Evolutionary conservation across 257 asterid species (phyloP), one percentile per base, ranked within the genome.

Genomic region (Plantago elongata): DNA sequence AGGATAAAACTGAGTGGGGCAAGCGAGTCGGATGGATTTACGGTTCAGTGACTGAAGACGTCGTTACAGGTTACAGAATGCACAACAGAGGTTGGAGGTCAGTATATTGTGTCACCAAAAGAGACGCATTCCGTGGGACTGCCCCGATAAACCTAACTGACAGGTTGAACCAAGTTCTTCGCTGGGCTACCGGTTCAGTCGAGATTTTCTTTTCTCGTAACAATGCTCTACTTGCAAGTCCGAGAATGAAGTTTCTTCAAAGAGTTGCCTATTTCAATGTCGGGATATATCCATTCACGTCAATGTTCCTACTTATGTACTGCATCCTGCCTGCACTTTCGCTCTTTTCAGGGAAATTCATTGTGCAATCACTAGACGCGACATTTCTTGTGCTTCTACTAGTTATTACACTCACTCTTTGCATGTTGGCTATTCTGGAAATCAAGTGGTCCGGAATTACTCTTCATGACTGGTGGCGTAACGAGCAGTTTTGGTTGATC

Each of bases 171-270:
- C 97, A 92, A 73, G 98, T 92, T 22, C 90, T 92, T 5, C 76
- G 98, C 6, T 92, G 97, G 98, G 98, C 97, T 1, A 92, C 98
- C 1, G 98, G 97, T 5, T 92, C 98, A 0, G 97, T 92, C 6
- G 97, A 92, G 63, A 92, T 92, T 72, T 92, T 92, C 71, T 88
- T 92, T 67, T 92, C 98, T 0, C 59, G 90, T 1, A 92, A 92
- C 81, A 92, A 88, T 29, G 98, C 97, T 0, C 54, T 92, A 1
- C 77, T 86, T 9, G 97, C 95, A 0, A 79, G 84, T 30, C 86
- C 90, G 0, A 77, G 92, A 43, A 86, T 92, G 97, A 86, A 92
- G 79, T 86, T 88, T 57, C 68, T 88, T 5, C 98, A 92, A 29
- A 64, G 98, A 43, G 80, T 92, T 47, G 97, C 97, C 0, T 92